Conservation (phyloP, 2,329 filamentous ascomycete species). For the Harringtonia lauricola region DNA sequence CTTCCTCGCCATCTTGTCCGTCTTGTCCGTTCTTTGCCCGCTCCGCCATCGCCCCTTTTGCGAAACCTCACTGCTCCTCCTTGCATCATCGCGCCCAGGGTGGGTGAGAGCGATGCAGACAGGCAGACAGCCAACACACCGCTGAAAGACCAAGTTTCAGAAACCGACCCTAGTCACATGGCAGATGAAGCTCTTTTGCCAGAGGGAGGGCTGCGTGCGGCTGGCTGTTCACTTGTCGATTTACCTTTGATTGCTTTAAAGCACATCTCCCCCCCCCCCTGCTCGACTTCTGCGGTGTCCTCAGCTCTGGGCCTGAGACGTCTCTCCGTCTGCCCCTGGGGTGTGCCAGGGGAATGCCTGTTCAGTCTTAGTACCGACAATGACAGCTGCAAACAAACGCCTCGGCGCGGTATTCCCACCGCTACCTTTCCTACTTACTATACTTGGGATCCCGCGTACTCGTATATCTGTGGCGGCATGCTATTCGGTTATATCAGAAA, state of each 20-base stretch:
- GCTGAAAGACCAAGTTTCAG: background rate
- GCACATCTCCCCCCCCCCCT: no score
- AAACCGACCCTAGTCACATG: background rate
- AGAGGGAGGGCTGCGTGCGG: no score
- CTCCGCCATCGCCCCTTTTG: no score
- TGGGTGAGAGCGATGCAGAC: no score
- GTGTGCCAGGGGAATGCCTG: slow-evolving; percentile 3
- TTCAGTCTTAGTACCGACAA: slow-evolving; percentile 8
- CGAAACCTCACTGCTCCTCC: no score
- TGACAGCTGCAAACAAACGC: slow-evolving; percentile 8
- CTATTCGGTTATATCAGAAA: slow-evolving; percentile 2
- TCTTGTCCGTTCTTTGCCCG: no score
- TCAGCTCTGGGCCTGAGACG: background rate
- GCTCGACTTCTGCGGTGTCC: no score
- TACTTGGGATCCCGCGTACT: background rate
- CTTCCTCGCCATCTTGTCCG: no score
- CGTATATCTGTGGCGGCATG: slow-evolving; percentile 1
- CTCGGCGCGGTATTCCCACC: slow-evolving; percentile 3
- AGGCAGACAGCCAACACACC: background rate
- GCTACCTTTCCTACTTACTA: background rate
- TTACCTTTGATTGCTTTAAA: no score
- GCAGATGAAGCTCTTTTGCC: no score
- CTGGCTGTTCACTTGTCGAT: no score
- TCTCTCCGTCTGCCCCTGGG: background rate
- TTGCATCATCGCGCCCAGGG: background rate